Base-by-base conservation (phyloP, 2,329 filamentous ascomycete genomes). In the Penicillium sp. region DNA sequence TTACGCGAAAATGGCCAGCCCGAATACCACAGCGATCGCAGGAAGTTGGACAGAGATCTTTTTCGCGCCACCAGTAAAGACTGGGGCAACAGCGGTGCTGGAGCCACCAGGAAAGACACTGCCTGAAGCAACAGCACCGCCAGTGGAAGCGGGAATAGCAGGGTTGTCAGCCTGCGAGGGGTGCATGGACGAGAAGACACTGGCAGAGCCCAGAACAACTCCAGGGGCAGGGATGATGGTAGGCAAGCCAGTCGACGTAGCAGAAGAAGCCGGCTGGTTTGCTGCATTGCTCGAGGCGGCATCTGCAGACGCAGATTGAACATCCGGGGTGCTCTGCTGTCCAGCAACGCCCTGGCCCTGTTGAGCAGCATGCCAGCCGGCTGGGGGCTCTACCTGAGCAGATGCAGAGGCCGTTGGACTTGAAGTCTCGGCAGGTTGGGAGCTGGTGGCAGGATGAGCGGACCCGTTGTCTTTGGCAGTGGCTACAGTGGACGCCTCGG, bases 401-500 rank as follows among this genome's bases (percentile, higher is more conserved):
- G n/a, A n/a, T n/a, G n/a, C n/a, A n/a, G n/a, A n/a, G n/a, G n/a
- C n/a, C n/a, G n/a, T n/a, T n/a, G n/a, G n/a, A n/a, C n/a, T n/a
- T n/a, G n/a, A n/a, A n/a, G n/a, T n/a, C n/a, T n/a, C n/a, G n/a
- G n/a, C n/a, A n/a, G n/a, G n/a, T n/a, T n/a, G n/a, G n/a, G n/a
- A n/a, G n/a, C n/a, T n/a, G n/a, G n/a, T n/a, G n/a, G n/a, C n/a
- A n/a, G n/a, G n/a, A n/a, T n/a, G n/a, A n/a, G n/a, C n/a, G n/a
- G n/a, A n/a, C n/a, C n/a, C n/a, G n/a, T n/a, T n/a, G n/a, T n/a
- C n/a, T n/a, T n/a, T n/a, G n/a, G n/a, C n/a, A n/a, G n/a, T n/a
- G n/a, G n/a, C n/a, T n/a, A n/a, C n/a, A n/a, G n/a, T n/a, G n/a
- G 40, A 32, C 16, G 32, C 20, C 17, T 47, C 37, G 3, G 34